Base-by-base conservation (phyloP, 2,329 filamentous ascomycete species). In the Neodidymelliopsis sp. region DNA sequence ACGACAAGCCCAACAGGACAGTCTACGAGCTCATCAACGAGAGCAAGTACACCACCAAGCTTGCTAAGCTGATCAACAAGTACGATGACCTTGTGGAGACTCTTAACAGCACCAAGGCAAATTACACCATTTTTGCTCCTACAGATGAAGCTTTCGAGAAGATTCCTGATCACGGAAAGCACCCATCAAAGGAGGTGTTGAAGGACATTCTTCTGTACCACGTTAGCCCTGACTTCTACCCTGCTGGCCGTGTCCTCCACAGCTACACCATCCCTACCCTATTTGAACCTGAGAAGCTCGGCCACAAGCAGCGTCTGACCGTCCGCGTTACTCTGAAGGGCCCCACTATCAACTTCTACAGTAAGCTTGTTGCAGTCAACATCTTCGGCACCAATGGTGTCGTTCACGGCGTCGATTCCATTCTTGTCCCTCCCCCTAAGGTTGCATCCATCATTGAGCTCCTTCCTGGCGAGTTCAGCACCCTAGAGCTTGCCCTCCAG, bases 121-220 rank as follows among this genome's bases (percentile, higher is more conserved):
- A 93, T 71, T 84, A 87, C 65, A 96, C 92, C 1, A 74, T 94
- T 39, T 95, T 96, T 63, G 88, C 89, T 2, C 92, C 92, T 0
- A 85, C 83, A 1, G 84, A 96, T 69, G 76, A 80, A 38, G 91
- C 91, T 0, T 93, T 97, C 61, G 83, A 87, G 49, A 83, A 81
- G 73, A 79, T 85, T 40, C 81, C 81, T 1, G 72, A 81, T 53
- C 73, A 82, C 50, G 75, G 73, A 41, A 73, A 70, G 63, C 85
- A 90, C 74, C 86, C 86, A 4, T 81, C 81, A 47, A 87, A 90
- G 71, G 86, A 93, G 62, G 74, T 86, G 34, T 70, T 95, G 53
- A 84, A 89, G 75, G 79, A 80, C 42, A 67, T 92, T 5, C 74
- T 96, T 1, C 74, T 81, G 34, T 96, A 97, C 73, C 91, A 96